These are phyloP conservation scores for Boletus huronensis DNA, from an alignment of 768 basidiomycete species.

Conservation along the genomic window DNA sequence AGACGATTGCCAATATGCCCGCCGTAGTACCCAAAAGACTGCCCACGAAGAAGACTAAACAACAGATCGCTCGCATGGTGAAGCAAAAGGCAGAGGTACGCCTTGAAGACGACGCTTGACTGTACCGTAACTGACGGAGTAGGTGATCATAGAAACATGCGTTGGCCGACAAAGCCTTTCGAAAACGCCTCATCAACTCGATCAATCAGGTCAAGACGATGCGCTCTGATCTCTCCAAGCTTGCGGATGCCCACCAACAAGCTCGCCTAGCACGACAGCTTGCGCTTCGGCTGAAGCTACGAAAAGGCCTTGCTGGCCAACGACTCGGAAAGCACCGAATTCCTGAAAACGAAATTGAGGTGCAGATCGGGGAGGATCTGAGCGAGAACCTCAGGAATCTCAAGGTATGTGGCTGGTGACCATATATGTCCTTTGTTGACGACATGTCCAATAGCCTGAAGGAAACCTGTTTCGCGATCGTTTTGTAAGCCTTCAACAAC, in stretches of 20 bases:
- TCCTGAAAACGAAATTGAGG: slow-evolving; percentile 63
- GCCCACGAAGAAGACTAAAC: slow-evolving; percentile 52
- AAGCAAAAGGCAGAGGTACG: slow-evolving; percentile 62
- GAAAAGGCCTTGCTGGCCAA: slow-evolving; percentile 66
- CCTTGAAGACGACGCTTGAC: not conserved
- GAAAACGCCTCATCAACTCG: slow-evolving; percentile 58
- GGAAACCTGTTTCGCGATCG: slow-evolving; percentile 91
- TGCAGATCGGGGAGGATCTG: slow-evolving; percentile 89
- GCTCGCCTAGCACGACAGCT: slow-evolving; percentile 38
- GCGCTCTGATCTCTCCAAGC: slow-evolving; percentile 40
- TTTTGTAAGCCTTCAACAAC: slow-evolving; percentile 82
- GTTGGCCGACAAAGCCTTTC: slow-evolving; percentile 53
- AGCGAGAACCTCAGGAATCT: slow-evolving; percentile 78
- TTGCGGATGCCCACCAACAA: slow-evolving; percentile 37
- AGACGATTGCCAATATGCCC: slow-evolving; percentile 31
- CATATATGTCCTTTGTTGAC: not conserved
- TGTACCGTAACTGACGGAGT: not conserved
- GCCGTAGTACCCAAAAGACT: slow-evolving; percentile 37
- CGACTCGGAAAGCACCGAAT: slow-evolving; percentile 80
- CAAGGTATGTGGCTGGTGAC: slow-evolving; percentile 52
- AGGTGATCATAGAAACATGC: slow-evolving; percentile 51
- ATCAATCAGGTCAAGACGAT: slow-evolving; percentile 55
- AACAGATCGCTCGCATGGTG: slow-evolving; percentile 67
- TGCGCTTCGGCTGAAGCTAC: slow-evolving; percentile 47
- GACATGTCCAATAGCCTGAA: slow-evolving; percentile 59